A percentile compares a stretch with the other conserved stretches of the same genome.
phyloP scores from a whole-genome alignment of 139 green algal genomes.

The Chlamydomonas sphaeroides region DNA sequence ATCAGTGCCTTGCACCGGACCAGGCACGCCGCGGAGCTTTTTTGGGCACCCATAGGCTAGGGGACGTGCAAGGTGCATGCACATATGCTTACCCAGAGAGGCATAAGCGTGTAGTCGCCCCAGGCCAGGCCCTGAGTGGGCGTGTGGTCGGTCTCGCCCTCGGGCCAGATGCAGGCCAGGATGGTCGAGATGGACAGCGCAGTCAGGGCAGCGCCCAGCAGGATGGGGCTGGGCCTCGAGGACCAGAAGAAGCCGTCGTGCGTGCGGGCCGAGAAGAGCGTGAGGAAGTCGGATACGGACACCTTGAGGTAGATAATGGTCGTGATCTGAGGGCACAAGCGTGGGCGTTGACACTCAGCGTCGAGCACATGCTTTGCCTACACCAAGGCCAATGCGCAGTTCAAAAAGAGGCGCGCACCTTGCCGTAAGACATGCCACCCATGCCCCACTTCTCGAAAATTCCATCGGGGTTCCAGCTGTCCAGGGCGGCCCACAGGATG shows the following conservation, averaged over 20 bases:
- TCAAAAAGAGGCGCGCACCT: too few relatives aligned
- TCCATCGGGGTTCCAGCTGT: conserved; percentile 59
- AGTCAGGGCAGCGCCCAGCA: conserved; percentile 31
- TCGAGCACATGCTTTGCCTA: too few relatives aligned
- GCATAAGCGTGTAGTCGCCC: conserved; percentile 56
- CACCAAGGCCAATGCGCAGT: too few relatives aligned
- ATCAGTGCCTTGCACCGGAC: too few relatives aligned
- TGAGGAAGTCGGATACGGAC: conserved; percentile 88
- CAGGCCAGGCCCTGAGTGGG: conserved; percentile 16
- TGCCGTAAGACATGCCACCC: conserved; percentile 63
- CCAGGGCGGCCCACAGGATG: conserved; percentile 75
- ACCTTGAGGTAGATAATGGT: conserved; percentile 89
- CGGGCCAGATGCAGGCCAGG: conserved; percentile 58
- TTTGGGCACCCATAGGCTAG: too few relatives aligned
- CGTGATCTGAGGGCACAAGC: conserved; percentile 75
- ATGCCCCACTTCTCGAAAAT: conserved; percentile 56
- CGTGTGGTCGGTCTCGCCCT: conserved; percentile 3
- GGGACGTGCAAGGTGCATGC: too few relatives aligned
- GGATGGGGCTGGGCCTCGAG: conserved; percentile 43
- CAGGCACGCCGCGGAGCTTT: too few relatives aligned
- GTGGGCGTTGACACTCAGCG: too few relatives aligned
- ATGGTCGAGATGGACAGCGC: conserved; percentile 73
- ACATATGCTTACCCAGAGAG: too few relatives aligned
- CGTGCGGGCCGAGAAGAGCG: conserved; percentile 84
- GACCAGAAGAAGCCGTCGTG: conserved; percentile 80